Conservation (phyloP, 208 protist genomes). For the Vickermania ingenoplastis region DNA sequence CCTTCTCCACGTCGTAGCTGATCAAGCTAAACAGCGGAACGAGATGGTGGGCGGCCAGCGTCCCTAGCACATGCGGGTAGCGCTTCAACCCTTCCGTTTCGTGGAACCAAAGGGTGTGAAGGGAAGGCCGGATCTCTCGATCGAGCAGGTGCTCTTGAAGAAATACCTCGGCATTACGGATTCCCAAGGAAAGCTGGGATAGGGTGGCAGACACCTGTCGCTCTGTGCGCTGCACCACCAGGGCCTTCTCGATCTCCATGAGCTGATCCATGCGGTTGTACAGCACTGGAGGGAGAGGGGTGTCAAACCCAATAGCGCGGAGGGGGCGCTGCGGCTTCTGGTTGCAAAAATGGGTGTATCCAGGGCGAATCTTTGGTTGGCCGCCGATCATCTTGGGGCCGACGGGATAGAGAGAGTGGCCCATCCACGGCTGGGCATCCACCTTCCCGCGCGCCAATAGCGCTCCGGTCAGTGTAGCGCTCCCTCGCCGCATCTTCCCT, state of each 20-base stretch:
- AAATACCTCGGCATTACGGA: constrained; percentile 84
- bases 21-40: constrained; percentile 84
- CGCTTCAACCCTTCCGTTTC: constrained; percentile 57
- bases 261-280: constrained; percentile 82
- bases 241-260: constrained; percentile 74
- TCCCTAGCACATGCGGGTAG: constrained; percentile 71
- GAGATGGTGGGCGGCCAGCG: constrained; percentile 72
- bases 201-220: constrained; percentile 77
- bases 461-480: no score
- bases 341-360: constrained; percentile 62
- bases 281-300: constrained; percentile 61
- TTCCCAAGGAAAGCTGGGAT: constrained; percentile 69
- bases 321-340: constrained; percentile 51
- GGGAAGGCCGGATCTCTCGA: constrained; percentile 64
- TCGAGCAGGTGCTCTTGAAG: constrained; percentile 72
- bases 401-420: constrained; percentile 62
- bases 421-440: constrained; percentile 72
- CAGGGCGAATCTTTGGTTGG: constrained; percentile 35
- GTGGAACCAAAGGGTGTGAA: constrained; percentile 82
- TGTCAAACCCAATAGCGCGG: constrained; percentile 56
- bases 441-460: constrained; percentile 44
- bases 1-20: constrained; percentile 79
- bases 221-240: constrained; percentile 74
- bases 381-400: constrained; percentile 43
- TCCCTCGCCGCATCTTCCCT: no score